Conservation (phyloP, 306 rosid species). For the Castanea sativa region DNA sequence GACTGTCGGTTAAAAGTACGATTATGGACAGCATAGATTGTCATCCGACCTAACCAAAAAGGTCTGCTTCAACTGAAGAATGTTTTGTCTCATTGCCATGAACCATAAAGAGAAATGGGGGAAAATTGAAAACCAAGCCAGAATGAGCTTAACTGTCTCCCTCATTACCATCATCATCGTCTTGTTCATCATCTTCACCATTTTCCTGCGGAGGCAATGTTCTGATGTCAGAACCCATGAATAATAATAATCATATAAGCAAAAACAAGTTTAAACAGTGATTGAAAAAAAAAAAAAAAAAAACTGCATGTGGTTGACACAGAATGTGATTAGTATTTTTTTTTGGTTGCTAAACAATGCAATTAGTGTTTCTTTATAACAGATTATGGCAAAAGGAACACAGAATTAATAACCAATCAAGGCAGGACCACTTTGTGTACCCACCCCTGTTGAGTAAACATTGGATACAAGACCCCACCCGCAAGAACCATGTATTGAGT, state of each 20-base stretch:
- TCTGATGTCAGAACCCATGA: background rate
- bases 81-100: background rate
- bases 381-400: no score
- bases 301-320: no score
- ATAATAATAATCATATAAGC: background rate
- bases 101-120: background rate
- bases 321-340: no score
- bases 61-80: background rate
- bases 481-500: no score
- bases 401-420: no score
- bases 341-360: no score
- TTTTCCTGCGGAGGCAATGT: constrained; percentile 31
- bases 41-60: background rate
- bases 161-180: constrained; percentile 5
- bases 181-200: constrained; percentile 33
- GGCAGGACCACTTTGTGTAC: no score
- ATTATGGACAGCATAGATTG: background rate
- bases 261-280: background rate
- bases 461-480: no score
- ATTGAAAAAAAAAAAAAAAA: no score
- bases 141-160: constrained; percentile 18
- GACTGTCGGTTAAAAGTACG: background rate
- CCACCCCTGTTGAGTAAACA: no score
- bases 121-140: background rate
- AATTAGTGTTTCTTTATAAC: no score